Conservation (phyloP, 208 protist species). For the Novymonas esmeraldas region DNA sequence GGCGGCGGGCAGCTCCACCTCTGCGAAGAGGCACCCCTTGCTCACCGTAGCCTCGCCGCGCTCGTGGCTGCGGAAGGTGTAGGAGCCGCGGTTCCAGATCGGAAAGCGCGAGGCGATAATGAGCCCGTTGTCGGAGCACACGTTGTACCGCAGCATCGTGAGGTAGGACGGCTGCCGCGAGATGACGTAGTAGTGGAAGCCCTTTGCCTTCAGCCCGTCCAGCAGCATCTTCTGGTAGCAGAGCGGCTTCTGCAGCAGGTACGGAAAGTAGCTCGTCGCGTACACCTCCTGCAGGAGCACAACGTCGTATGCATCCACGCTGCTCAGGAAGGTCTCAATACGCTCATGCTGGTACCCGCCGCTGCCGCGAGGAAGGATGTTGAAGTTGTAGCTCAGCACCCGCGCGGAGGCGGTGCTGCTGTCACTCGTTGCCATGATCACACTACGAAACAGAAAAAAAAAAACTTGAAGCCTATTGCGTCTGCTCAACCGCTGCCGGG, state of each 20-base stretch:
- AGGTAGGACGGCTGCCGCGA: constrained; percentile 82
- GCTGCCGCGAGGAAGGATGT: constrained; percentile 80
- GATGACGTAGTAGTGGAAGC: constrained; percentile 86
- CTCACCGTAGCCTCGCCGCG: constrained; percentile 40
- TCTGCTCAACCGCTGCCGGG: too few species aligned
- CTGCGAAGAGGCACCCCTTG: constrained; percentile 86
- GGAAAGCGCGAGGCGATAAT: constrained; percentile 88
- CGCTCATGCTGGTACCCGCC: constrained; percentile 87
- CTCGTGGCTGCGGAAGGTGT: constrained; percentile 75
- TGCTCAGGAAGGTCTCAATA: constrained; percentile 71
- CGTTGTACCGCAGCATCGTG: constrained; percentile 79
- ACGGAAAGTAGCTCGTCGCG: constrained; percentile 74
- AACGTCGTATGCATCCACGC: constrained; percentile 80
- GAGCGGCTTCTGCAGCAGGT: constrained; percentile 68
- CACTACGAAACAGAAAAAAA: too few species aligned
- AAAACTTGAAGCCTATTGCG: too few species aligned
- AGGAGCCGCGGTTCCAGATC: constrained; percentile 78
- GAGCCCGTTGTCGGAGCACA: constrained; percentile 86
- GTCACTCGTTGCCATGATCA: constrained; percentile 14
- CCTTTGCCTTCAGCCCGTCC: constrained; percentile 69
- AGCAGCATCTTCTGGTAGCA: constrained; percentile 82
- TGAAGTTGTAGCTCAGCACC: constrained; percentile 92
- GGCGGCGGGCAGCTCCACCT: constrained; percentile 69
- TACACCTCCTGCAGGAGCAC: constrained; percentile 90
- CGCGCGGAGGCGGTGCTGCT: constrained; percentile 36